Base-by-base conservation (phyloP, 2,329 filamentous ascomycete species). In the Phaeosphaeriaceae sp. region DNA sequence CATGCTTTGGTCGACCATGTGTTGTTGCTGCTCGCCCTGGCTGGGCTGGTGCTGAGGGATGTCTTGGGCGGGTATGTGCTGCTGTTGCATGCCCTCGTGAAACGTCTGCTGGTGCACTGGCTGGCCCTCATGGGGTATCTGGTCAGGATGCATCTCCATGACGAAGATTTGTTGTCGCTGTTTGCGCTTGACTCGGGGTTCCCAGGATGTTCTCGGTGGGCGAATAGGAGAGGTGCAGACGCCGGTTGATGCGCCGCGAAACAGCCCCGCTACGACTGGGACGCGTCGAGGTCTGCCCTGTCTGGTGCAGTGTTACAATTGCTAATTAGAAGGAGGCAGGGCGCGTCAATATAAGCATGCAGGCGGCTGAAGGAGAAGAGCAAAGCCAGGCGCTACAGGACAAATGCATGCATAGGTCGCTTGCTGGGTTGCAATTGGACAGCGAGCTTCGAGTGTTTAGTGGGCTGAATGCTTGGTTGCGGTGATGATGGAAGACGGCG, bases 201-300 rank as follows among this genome's bases (percentile, higher is more conserved):
- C 48, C 58, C 57, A 51, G 56, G 52, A 56, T 66, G 64, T 65
- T 49, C 52, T 49, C 24, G 59, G 19, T 58, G 66, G 59, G 64
- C 71, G 66, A 73, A 73, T 71, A 63, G 68, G 65, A 69, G 64
- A 57, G 55, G 61, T 47, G 60, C 57, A 57, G 58, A 60, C 40
- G 56, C 56, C 62, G 61, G 55, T 47, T 44, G 67, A 69, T 66
- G 70, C 66, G 68, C 62, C 58, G 58, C 55, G 54, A 53, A 43
- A 55, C 48, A 60, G 66, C 67, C 72, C 70, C 68, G 68, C 71
- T 57, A 60, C 59, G 64, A 63, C 60, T 61, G 62, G 65, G 60
- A 71, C 72, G 73, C 73, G 74, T 74, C 66, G 63, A 62, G 62
- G 59, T 51, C 51, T 61, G 65, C 58, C 64, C 60, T 51, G 49